phyloP scores from a whole-genome alignment of 192 early-diverging fungal genomes.

The Coemansia sp. region DNA sequence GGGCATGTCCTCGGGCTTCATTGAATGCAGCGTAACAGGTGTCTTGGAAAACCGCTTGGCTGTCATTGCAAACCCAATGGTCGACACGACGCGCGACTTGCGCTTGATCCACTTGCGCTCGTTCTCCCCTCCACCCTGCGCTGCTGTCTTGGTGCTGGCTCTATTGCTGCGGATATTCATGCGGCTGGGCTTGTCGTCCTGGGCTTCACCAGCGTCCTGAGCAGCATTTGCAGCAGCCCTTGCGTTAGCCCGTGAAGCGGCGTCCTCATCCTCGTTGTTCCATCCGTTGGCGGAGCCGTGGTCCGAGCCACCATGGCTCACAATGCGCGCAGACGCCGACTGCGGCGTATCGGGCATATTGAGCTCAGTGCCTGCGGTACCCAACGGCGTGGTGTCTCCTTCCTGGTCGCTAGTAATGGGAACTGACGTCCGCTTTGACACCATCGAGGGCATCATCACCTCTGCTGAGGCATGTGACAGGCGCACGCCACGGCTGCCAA shows the following conservation, averaged over 20 bases:
- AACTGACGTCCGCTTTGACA: constrained; percentile 24
- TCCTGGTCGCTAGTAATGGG: constrained; percentile 11
- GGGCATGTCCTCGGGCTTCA: constrained; percentile 4
- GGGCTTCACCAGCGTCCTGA: not conserved
- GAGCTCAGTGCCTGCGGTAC: not conserved
- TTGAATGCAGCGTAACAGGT: constrained; percentile 14
- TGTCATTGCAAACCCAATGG: constrained; percentile 24
- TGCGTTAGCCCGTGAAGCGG: not conserved
- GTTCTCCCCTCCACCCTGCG: not conserved
- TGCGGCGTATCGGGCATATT: constrained; percentile 20
- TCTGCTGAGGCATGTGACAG: constrained; percentile 22
- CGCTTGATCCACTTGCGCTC: constrained; percentile 50
- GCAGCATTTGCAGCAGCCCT: not conserved
- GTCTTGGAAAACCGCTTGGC: constrained; percentile 26
- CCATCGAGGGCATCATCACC: not conserved
- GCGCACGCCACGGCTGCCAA: not conserved
- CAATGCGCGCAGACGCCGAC: constrained; percentile 14
- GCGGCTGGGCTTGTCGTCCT: constrained; percentile 1
- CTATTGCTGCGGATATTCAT: not conserved
- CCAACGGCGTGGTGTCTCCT: not conserved
- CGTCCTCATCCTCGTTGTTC: constrained; percentile 4
- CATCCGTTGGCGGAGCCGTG: constrained; percentile 6
- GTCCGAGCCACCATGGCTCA: not conserved
- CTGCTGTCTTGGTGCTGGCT: constrained; percentile 9
- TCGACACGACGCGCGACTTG: constrained; percentile 48